These are phyloP conservation scores for Helotiales sp. DNA, from an alignment of 2,329 filamentous ascomycete species.

Conservation along the genomic window DNA sequence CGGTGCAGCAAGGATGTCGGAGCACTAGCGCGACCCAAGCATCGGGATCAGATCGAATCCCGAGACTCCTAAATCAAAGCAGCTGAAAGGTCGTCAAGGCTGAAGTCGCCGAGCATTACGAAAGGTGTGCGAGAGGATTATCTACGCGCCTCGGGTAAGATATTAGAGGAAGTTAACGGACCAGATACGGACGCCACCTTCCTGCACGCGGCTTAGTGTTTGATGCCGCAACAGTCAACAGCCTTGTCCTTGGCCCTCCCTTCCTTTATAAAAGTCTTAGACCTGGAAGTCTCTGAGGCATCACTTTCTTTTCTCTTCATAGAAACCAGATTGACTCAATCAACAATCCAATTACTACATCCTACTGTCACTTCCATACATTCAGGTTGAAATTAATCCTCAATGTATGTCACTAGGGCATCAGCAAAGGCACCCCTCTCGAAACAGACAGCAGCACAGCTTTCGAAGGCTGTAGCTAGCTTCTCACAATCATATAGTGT, in stretches of 20 bases:
- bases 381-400: conserved; percentile 12
- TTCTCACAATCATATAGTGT: conserved; percentile 25
- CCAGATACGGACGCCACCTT: neutral
- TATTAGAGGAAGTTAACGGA: neutral
- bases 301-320: conserved; percentile 6
- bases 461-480: conserved; percentile 28
- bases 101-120: conserved; percentile 7
- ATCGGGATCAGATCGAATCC: neutral
- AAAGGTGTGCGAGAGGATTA: neutral
- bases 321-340: neutral
- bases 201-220: conserved; percentile 1
- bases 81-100: neutral
- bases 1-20: neutral
- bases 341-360: neutral
- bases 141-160: neutral
- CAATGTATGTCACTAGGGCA: conserved; percentile 31
- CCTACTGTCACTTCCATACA: conserved; percentile 3
- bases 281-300: neutral
- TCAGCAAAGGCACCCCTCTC: conserved; percentile 27
- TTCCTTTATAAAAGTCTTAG: conserved; percentile 6
- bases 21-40: conserved; percentile 1
- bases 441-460: conserved; percentile 27
- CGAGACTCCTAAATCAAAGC: neutral
- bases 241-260: neutral
- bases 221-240: neutral